Evolutionary conservation across 2,329 filamentous ascomycete genomes (phyloP), one percentile per base, ranked within the genome.

Genomic region (Penicillium sp.): DNA sequence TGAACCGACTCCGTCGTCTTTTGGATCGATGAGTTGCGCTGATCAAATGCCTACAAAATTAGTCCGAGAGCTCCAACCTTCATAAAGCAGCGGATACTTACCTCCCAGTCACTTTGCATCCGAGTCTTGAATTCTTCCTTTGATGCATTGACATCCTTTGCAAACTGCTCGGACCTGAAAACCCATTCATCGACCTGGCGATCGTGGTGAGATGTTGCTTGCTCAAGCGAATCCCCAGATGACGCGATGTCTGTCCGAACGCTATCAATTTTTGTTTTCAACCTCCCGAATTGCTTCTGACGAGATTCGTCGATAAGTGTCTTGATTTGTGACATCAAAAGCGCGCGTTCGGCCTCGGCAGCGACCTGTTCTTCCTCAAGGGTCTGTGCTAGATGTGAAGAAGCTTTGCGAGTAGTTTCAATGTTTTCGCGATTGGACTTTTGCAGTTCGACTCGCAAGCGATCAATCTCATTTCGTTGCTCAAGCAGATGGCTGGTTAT

Each of bases 1-100:
- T 99, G 93, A 1, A 98, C 93, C 2, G 91, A 91, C 69, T 91
- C 90, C 0, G 94, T 93, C 0, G 91, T 91, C 7, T 86, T 85
- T 69, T 94, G 91, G 69, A 99, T 94, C 6, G 90, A 89, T n/a
- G 84, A 88, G 70, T 93, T 96, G 71, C 91, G 90, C 61, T 90
- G 85, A 69, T 92, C 91, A 44, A 94, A 92, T 31, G 81, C 78
- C 88, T 91, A 67, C 46, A 47, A 41, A 30, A 44, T 73, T 72
- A 79, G 76, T 63, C 57, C 61, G 5, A 19, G n/a, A 46, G 35
- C 30, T 29, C 45, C 9, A 49, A 29, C 50, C 7, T 38, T 4
- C 9, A 15, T 11, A 19, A 29, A 19, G 17, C 45, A 31, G 26
- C 5, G 26, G 45, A 45, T 54, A 80, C 88, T 82, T 82, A 91